Base-by-base conservation (phyloP, 1,139 yeast genomes). In the Geotrichum phurueaensis region DNA sequence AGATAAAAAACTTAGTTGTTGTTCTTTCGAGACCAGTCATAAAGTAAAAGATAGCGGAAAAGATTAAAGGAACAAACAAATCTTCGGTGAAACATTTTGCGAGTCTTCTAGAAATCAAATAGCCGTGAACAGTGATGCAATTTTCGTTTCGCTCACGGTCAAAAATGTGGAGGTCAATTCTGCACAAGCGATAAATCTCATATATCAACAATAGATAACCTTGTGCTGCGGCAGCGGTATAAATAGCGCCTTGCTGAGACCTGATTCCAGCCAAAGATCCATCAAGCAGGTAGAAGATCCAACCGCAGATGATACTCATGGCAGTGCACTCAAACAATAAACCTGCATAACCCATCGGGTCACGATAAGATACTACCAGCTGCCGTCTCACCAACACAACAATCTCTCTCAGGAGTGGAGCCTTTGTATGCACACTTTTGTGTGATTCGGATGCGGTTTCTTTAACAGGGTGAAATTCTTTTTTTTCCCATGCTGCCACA, bases 61-160 rank as follows among this genome's bases (percentile, higher is more conserved):
- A 88, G 0, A 83, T 69, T 9, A 87, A 66, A 0, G 89, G 81
- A 57, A 86, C 80, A 48, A 87, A 81, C 12, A 89, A 64, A 71
- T 89, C 96, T 70, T 89, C 96, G 0, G 87, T 73, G 0, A 86
- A 57, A 25, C 88, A 72, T 65, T 87, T 85, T 1, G 89, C 84
- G 9, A 89, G 66, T 65, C 92, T 78, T 66, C 96, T 76, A 0
- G 94, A 83, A 1, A 86, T 62, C 1, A 89, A 71, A 70, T 86
- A 89, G 0, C 95, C 92, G 1, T 83, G 71, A 1, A 86, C 80
- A 18, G 85, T 77, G n/a, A 85, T 82, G 62, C 83, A 81, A n/a
- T 85, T 81, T 65, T 90, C 96, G 57, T 82, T 80, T 63, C 87
- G 79, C 71, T 90, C 97, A 63, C 94, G 76, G 70, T 85, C 88